Conservation (phyloP, 2,329 filamentous ascomycete genomes). For the Cladosporium oxysporum region DNA sequence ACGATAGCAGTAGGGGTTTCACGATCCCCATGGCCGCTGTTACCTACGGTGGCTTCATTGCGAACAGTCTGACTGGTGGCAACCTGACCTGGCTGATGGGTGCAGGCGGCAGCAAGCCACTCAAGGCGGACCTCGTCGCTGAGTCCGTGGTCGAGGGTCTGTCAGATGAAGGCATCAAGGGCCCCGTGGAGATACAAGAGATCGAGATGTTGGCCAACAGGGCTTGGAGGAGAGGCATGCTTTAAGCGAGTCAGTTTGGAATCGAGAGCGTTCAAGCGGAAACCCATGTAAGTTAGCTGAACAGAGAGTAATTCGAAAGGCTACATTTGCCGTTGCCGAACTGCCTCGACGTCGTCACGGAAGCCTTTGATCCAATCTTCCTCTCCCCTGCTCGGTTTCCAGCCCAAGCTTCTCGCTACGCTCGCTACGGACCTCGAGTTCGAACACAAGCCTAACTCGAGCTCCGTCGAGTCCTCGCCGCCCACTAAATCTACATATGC, state of each 20-base stretch:
- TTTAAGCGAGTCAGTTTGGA: conserved; percentile 50
- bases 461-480: conserved; percentile 27
- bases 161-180: conserved; percentile 69
- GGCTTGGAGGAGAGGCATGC: conserved; percentile 88
- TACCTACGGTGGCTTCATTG: conserved; percentile 70
- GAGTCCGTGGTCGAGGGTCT: conserved; percentile 89
- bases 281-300: neutral
- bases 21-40: conserved; percentile 83
- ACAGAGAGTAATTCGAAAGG: neutral
- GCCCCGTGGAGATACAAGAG: conserved; percentile 73
- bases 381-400: conserved; percentile 25
- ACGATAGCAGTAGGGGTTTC: conserved; percentile 76
- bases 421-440: conserved; percentile 25
- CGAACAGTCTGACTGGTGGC: conserved; percentile 77
- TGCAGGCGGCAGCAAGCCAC: conserved; percentile 77
- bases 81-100: conserved; percentile 77
- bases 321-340: neutral
- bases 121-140: conserved; percentile 84
- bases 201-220: conserved; percentile 80
- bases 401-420: conserved; percentile 22
- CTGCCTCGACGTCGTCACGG: neutral
- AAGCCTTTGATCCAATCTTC: conserved; percentile 16
- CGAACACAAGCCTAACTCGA: conserved; percentile 41
- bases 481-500: conserved; percentile 18
- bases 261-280: conserved; percentile 2